Conservation (phyloP, 2,329 filamentous ascomycete species). For the Intubia oerlemansii region DNA sequence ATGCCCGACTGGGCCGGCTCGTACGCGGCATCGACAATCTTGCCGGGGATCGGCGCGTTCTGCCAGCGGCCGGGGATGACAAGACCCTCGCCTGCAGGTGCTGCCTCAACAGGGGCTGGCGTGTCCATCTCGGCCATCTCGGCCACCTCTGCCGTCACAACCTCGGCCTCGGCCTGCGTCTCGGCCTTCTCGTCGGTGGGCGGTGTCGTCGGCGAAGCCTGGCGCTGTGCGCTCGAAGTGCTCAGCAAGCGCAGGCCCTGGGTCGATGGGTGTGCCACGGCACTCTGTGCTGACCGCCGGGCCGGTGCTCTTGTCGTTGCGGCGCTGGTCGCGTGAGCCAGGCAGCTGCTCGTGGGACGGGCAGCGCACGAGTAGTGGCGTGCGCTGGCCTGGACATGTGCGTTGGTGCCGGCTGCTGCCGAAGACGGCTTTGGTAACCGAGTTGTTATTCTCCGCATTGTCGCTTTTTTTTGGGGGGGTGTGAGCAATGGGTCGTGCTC, state of each 20-base stretch:
- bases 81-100: conserved; percentile 4
- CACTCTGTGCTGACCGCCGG: no score
- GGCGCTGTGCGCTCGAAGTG: no score
- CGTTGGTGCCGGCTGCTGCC: no score
- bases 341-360: no score
- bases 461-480: neutral
- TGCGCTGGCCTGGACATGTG: no score
- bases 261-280: no score
- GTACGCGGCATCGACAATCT: conserved; percentile 19
- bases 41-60: conserved; percentile 11
- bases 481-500: neutral
- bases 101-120: neutral
- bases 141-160: conserved; percentile 1
- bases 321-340: no score
- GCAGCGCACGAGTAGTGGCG: no score
- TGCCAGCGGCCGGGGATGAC: conserved; percentile 9
- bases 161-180: neutral
- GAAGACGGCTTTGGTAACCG: conserved; percentile 12
- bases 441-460: conserved; percentile 23
- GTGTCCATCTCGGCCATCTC: conserved; percentile 1
- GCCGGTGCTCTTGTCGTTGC: no score
- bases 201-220: no score
- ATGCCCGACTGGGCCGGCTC: conserved; percentile 22
- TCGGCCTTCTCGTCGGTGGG: neutral
- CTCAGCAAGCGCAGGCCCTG: neutral